phyloP scores from a whole-genome alignment of 2,329 filamentous ascomycete genomes.

The Trichoderma atroviride region DNA sequence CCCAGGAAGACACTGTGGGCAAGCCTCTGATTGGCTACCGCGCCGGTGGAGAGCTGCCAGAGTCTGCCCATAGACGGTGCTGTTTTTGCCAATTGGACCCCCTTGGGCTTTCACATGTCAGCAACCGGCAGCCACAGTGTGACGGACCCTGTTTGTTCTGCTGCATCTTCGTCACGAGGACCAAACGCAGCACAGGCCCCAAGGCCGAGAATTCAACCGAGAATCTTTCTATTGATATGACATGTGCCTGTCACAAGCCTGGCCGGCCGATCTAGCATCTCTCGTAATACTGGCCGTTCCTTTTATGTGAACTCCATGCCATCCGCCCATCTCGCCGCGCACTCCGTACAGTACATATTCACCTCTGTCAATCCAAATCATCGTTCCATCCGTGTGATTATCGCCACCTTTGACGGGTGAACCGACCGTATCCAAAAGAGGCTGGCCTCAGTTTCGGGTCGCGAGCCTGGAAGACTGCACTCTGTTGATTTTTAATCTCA shows the following conservation, averaged over 20 bases:
- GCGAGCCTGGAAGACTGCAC: not conserved
- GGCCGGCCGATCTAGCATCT: not conserved
- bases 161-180: slow-evolving; percentile 23
- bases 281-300: not conserved
- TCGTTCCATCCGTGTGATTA: not conserved
- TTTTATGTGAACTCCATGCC: not conserved
- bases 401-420: slow-evolving; percentile 15
- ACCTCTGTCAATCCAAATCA: not conserved
- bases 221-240: not conserved
- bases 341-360: not conserved
- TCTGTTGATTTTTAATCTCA: not conserved
- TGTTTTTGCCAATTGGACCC: not conserved
- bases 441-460: not conserved
- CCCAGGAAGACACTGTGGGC: slow-evolving; percentile 17
- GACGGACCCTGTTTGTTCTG: not conserved
- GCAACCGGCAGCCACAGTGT: not conserved
- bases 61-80: not conserved
- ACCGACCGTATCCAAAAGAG: not conserved
- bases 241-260: slow-evolving; percentile 23
- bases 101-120: slow-evolving; percentile 24
- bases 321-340: slow-evolving; percentile 10
- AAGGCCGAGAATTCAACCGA: slow-evolving; percentile 24
- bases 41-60: not conserved
- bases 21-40: slow-evolving; percentile 15
- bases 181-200: not conserved